Evolutionary conservation across 2,329 filamentous ascomycete genomes (phyloP), one percentile per base, ranked within the genome.

Genomic region (Cytospora mali): DNA sequence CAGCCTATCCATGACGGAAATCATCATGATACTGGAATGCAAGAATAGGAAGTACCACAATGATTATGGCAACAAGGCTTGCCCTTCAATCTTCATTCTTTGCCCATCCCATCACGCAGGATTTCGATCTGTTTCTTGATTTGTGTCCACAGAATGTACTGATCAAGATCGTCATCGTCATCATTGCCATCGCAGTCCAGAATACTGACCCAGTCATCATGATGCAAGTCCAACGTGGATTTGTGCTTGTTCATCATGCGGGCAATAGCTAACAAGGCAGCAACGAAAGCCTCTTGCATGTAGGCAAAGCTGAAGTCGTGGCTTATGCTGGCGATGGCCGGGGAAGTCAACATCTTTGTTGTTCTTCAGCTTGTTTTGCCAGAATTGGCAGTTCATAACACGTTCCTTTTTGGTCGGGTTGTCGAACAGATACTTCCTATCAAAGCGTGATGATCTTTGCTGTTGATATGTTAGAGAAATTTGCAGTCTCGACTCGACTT

Each of bases 201-300:
- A 6, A 78, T 69, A 21, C 72, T 75, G 18, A 78, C 67, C 74
- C 77, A 79, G 23, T 72, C 75, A 42, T 81, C 76, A 50, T n/a
- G n/a, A n/a, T n/a, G n/a, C n/a, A n/a, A n/a, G n/a, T n/a, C 69
- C 70, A 60, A 74, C 39, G 4, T 18, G 71, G 66, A 42, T 68
- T 74, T 57, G 68, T 66, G 64, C 28, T 55, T 56, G 14, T 54
- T 35, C 23, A 51, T 61, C 52, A 50, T 29, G 6, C 69, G 75
- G 0, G 85, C 87, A 62, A 90, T 83, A 3, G 83, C 80, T 28
- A 90, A 75, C 59, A 90, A 70, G 2, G 84, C 81, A 0, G 86
- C 85, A 0, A 90, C 84, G 70, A 90, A 90, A 0, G 85, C 87
- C 71, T 90, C 88, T 70, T 90, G 87, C 73, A 90, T 82, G 69